phyloP scores from a whole-genome alignment of 2,329 filamentous ascomycete species.

The Trichoderma koningii region DNA sequence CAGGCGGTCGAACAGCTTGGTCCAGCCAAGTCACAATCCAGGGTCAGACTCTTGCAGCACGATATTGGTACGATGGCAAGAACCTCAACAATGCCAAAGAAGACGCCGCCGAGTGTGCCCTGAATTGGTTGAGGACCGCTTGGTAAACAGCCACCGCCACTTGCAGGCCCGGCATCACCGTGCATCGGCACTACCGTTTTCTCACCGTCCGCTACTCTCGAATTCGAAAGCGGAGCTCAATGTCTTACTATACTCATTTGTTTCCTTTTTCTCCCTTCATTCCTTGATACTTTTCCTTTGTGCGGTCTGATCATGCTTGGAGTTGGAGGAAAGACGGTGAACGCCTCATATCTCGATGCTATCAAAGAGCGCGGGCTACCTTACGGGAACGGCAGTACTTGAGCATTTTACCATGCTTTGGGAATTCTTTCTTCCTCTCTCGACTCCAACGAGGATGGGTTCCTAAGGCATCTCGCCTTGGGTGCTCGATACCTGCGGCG shows the following conservation, averaged over 20 bases:
- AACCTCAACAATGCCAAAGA: slow-evolving; percentile 86
- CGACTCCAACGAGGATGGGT: background rate
- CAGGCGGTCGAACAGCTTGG: slow-evolving; percentile 89
- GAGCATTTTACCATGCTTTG: slow-evolving; percentile 7
- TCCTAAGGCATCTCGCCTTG: background rate
- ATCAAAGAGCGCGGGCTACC: background rate
- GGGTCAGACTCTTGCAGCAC: slow-evolving; percentile 65
- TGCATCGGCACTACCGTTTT: background rate
- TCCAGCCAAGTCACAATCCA: slow-evolving; percentile 76
- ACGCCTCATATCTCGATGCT: background rate
- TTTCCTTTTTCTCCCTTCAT: background rate
- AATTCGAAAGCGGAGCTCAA: slow-evolving; percentile 3
- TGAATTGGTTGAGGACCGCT: slow-evolving; percentile 55
- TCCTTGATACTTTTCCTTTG: slow-evolving; percentile 17
- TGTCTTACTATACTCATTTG: slow-evolving; percentile 4
- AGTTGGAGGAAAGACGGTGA: slow-evolving; percentile 19
- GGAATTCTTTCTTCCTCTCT: too few relatives aligned
- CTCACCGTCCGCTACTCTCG: background rate
- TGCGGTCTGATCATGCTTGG: slow-evolving; percentile 12
- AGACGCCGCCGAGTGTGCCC: slow-evolving; percentile 83
- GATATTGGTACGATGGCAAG: slow-evolving; percentile 90
- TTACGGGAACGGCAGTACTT: slow-evolving; percentile 16
- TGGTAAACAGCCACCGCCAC: slow-evolving; percentile 18
- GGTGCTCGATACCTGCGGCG: background rate
- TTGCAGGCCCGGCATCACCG: background rate